Evolutionary conservation across 768 basidiomycete genomes (phyloP).

Genomic region (Hortiboletus campestris): DNA sequence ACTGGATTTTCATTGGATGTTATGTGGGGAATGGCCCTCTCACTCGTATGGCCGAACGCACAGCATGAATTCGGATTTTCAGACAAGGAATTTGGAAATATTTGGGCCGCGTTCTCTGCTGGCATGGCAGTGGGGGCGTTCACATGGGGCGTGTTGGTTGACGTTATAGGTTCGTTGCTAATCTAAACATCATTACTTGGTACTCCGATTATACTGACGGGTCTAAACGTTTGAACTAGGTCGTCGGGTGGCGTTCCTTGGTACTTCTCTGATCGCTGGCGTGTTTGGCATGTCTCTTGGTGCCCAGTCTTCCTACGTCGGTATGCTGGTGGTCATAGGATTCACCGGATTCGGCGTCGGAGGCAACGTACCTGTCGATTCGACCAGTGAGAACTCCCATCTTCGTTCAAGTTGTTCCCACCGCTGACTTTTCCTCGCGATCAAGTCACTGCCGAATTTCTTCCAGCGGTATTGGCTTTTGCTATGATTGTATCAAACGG

Average conservation of each 20-base stretch:
- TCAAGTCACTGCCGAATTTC: constrained; percentile 13
- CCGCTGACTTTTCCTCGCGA: not conserved
- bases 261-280: constrained; percentile 13
- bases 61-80: constrained; percentile 19
- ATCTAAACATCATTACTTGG: not conserved
- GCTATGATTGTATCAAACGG: not conserved
- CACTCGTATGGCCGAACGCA: not conserved
- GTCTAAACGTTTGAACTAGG: constrained; percentile 4
- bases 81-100: constrained; percentile 14
- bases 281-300: constrained; percentile 14
- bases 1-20: constrained; percentile 11
- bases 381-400: constrained; percentile 6
- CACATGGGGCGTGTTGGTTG: constrained; percentile 15
- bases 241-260: constrained; percentile 15
- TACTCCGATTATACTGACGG: not conserved
- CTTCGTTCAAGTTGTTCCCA: not conserved
- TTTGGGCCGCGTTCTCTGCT: not conserved
- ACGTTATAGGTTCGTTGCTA: constrained; percentile 14
- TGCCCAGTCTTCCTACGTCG: constrained; percentile 9
- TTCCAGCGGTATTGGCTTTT: constrained; percentile 7
- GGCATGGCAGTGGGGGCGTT: constrained; percentile 8
- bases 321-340: constrained; percentile 8
- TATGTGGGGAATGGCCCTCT: constrained; percentile 2
- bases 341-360: constrained; percentile 13
- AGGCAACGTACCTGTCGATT: constrained; percentile 15